Evolutionary conservation across 2,329 filamentous ascomycete genomes (phyloP), one percentile per base, ranked within the genome.

Genomic region (Stemphylium lycopersici): DNA sequence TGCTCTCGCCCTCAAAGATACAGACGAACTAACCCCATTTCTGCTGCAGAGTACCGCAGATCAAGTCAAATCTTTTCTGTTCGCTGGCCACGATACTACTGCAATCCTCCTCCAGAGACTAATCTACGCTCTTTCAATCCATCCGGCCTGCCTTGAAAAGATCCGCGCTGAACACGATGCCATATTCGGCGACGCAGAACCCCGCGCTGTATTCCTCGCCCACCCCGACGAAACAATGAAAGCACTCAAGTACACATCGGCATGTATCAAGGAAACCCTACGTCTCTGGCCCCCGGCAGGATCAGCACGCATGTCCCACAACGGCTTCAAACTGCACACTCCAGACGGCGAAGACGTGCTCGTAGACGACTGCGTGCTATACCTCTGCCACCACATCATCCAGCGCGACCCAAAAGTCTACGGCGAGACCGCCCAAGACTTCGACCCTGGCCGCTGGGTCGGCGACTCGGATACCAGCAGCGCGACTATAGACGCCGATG

Each of bases 211-310:
- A 5, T 73, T 85, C 41, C 67, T 73, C 29, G 61, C 74, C 2
- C 73, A 79, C 29, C 78, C 81, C 0, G 71, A 77, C 18, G 71
- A 82, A 2, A 76, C 84, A 15, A 81, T 83, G 66, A 75, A 78
- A 56, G 59, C 57, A 8, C 75, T 86, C 22, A 73, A 77, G 0
- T 85, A 84, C 65, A 83, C 82, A 3, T 72, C 74, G 5, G 83
- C 82, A 5, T 78, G 83, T 20, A 79, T 84, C 57, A 83, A 82
- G 56, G 84, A 86, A 68, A 77, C 78, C 1, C 72, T 86, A 6
- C 78, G 83, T 6, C 67, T 86, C 8, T 83, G 80, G 66, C 80
- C 83, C 0, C 80, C 83, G 0, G 83, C 71, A 0, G 78, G 70
- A 3, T 76, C 77, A 2, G 74, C 81, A 15, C 77, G 82, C 33